These are phyloP conservation scores for Fusarium mangiferae DNA, from an alignment of 2,329 filamentous ascomycete species.

Conservation along the genomic window DNA sequence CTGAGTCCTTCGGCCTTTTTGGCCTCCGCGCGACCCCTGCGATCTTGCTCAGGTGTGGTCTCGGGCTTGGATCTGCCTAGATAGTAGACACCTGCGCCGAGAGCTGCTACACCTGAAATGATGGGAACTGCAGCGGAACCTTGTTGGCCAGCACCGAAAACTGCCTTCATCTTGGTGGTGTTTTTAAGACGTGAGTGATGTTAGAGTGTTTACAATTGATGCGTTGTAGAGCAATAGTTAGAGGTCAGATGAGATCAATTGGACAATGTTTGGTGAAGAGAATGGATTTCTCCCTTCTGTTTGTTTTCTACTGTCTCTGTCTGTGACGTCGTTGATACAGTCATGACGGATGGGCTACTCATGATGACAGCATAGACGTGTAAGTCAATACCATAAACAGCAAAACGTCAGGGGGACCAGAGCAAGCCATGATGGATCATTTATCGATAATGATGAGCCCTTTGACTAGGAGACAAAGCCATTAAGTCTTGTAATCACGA, in stretches of 20 bases:
- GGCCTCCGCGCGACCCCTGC: constrained; percentile 38
- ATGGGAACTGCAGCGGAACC: constrained; percentile 30
- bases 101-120: constrained; percentile 29
- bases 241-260: neutral
- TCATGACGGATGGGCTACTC: constrained; percentile 33
- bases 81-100: constrained; percentile 43
- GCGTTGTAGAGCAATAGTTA: neutral
- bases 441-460: neutral
- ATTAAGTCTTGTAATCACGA: neutral
- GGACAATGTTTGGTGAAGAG: neutral
- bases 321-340: constrained; percentile 37
- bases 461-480: neutral
- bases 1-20: constrained; percentile 47
- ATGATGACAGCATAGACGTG: constrained; percentile 40
- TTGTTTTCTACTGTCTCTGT: constrained; percentile 15
- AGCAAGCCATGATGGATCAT: constrained; percentile 1
- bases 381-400: constrained; percentile 20
- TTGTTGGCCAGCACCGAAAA: constrained; percentile 32
- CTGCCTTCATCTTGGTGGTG: constrained; percentile 27
- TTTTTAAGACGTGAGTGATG: neutral
- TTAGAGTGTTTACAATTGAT: neutral
- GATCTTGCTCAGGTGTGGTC: constrained; percentile 26
- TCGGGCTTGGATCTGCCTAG: constrained; percentile 15
- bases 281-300: neutral
- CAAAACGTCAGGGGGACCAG: constrained; percentile 11